Percentiles rank a stretch among this genome's conserved stretches.
Evolutionary conservation across 2,329 filamentous ascomycete species (phyloP).

Genomic region (Xylariales sp.): DNA sequence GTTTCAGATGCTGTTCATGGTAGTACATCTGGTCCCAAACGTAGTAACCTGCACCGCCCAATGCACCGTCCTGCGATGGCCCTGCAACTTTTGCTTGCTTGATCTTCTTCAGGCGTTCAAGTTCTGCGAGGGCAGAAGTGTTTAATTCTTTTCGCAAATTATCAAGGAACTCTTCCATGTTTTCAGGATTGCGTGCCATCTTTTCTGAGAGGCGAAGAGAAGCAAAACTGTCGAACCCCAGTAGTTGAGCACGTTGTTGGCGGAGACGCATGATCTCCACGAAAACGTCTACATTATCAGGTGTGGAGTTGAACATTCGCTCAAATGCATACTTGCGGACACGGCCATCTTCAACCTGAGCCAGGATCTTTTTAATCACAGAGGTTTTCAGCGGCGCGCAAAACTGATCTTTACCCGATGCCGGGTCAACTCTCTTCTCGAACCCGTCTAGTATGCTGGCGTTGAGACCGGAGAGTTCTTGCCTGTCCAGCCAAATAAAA

Average conservation of each 20-base stretch:
- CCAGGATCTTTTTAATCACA: neutral
- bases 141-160: neutral
- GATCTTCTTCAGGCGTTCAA: neutral
- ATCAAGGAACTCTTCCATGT: neutral
- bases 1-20: neutral
- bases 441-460: neutral
- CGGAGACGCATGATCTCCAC: neutral
- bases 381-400: neutral
- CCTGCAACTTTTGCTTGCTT: neutral
- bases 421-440: neutral
- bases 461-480: neutral
- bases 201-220: neutral
- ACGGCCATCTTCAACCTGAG: neutral
- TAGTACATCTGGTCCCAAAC: neutral
- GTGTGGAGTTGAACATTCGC: neutral
- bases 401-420: neutral
- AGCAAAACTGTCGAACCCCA: neutral
- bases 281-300: neutral
- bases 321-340: neutral
- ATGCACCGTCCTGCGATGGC: neutral
- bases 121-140: neutral
- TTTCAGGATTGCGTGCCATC: neutral
- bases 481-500: neutral
- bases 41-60: too few species aligned
- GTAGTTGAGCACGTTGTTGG: neutral